phyloP scores from a whole-genome alignment of 805 yeast species.

The Helenozyma baotianmanensis region DNA sequence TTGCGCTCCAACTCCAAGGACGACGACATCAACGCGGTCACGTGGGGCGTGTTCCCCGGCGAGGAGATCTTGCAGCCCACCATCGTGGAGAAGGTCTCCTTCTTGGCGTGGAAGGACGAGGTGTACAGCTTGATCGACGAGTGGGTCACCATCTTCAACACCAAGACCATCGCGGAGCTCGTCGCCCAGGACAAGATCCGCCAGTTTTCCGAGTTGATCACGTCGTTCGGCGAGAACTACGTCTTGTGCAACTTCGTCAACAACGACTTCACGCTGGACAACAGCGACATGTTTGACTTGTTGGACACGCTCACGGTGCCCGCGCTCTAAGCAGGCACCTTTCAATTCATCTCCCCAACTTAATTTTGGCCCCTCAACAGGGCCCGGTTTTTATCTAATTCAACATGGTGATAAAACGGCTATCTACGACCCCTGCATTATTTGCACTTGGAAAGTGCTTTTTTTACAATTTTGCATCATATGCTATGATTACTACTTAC shows the following conservation, averaged over 20 bases:
- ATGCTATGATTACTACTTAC: conserved; percentile 11
- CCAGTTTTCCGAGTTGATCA: conserved; percentile 39
- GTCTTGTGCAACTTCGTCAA: conserved; percentile 85
- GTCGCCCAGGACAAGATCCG: conserved; percentile 26
- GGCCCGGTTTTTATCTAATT: conserved; percentile 18
- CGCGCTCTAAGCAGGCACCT: too few species aligned
- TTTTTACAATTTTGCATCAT: conserved; percentile 14
- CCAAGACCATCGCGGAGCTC: conserved; percentile 30
- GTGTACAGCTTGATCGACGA: conserved; percentile 77
- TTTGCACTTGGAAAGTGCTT: too few species aligned
- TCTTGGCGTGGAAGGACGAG: conserved; percentile 97
- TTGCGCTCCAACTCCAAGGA: conserved; percentile 66
- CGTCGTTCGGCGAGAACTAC: conserved; percentile 50
- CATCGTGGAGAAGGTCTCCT: conserved; percentile 86
- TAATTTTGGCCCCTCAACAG: conserved; percentile 2
- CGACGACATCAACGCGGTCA: conserved; percentile 86
- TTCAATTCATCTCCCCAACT: conserved; percentile 2
- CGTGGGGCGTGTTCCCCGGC: conserved; percentile 96
- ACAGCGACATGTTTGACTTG: conserved; percentile 53
- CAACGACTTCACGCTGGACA: conserved; percentile 63
- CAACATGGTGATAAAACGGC: conserved; percentile 20
- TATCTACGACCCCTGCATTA: conserved; percentile 28
- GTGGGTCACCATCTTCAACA: conserved; percentile 59
- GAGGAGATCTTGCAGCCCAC: conserved; percentile 94
- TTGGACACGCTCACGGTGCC: conserved; percentile 28